Evolutionary conservation across 805 yeast genomes (phyloP).

Genomic region (Teunomyces lycoperdinae): DNA sequence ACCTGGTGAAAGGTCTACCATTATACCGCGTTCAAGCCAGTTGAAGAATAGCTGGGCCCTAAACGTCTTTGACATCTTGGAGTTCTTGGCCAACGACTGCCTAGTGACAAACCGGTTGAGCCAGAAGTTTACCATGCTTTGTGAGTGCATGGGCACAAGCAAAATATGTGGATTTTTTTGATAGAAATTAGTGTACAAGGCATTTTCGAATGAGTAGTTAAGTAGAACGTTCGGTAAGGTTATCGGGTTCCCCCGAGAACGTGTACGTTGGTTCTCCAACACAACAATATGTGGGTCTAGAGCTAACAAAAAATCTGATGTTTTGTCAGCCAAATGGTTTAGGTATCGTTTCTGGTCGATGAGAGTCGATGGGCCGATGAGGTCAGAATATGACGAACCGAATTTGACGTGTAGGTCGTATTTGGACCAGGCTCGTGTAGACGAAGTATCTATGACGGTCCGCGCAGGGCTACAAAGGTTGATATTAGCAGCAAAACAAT

Average conservation of each 20-base stretch:
- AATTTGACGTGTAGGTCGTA: slow-evolving; percentile 22
- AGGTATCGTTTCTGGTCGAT: slow-evolving; percentile 29
- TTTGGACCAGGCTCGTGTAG: slow-evolving; percentile 20
- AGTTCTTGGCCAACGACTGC: slow-evolving; percentile 1
- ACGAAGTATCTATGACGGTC: neutral
- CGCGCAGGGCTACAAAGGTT: neutral
- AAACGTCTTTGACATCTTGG: slow-evolving; percentile 10
- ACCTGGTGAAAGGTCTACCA: slow-evolving; percentile 1
- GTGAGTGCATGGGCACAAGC: slow-evolving; percentile 36
- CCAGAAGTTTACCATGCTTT: slow-evolving; percentile 38
- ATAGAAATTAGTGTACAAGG: slow-evolving; percentile 30
- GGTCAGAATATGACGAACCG: slow-evolving; percentile 12
- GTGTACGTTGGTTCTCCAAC: slow-evolving; percentile 40
- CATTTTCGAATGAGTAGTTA: slow-evolving; percentile 37
- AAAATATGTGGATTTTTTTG: slow-evolving; percentile 15
- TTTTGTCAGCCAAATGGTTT: slow-evolving; percentile 16
- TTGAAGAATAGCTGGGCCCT: slow-evolving; percentile 13
- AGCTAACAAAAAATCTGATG: slow-evolving; percentile 20
- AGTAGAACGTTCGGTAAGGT: slow-evolving; percentile 39
- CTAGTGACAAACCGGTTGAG: slow-evolving; percentile 31
- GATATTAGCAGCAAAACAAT: slow-evolving; percentile 19
- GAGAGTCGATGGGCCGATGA: slow-evolving; percentile 9
- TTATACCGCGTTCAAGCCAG: slow-evolving; percentile 1
- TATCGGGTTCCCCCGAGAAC: slow-evolving; percentile 29
- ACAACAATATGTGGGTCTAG: slow-evolving; percentile 25